Percentiles rank a stretch among this genome's conserved stretches.
Evolutionary conservation across 1,139 yeast genomes (phyloP).

Genomic region (Candida tetrigidarum): DNA sequence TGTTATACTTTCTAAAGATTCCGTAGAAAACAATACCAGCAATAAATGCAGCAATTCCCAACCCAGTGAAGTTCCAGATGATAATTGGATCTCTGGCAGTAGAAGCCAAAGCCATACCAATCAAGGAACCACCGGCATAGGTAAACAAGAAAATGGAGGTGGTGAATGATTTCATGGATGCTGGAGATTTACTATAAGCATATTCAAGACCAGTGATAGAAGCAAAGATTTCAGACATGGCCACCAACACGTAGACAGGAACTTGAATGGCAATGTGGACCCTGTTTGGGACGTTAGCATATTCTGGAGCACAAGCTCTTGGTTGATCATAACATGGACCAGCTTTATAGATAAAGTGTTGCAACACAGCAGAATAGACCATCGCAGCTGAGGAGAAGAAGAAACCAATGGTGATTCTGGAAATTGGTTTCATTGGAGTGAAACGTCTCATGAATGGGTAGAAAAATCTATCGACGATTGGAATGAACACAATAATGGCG

Average conservation of each 20-base stretch:
- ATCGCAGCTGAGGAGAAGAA: conserved; percentile 68
- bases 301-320: conserved; percentile 32
- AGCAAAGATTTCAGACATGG: conserved; percentile 64
- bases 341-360: conserved; percentile 67
- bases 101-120: conserved; percentile 72
- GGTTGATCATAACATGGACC: conserved; percentile 80
- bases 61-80: conserved; percentile 66
- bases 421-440: conserved; percentile 67
- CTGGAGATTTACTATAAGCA: conserved; percentile 72
- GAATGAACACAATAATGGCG: conserved; percentile 62
- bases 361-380: conserved; percentile 84
- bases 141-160: conserved; percentile 64
- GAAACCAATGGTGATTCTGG: conserved; percentile 77
- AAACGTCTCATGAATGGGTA: conserved; percentile 58
- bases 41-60: conserved; percentile 58
- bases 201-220: conserved; percentile 68
- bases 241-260: conserved; percentile 64
- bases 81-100: conserved; percentile 67
- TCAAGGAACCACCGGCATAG: conserved; percentile 69
- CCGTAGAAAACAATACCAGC: conserved; percentile 68
- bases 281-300: conserved; percentile 45
- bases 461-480: conserved; percentile 53
- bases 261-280: conserved; percentile 64
- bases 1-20: conserved; percentile 57
- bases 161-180: conserved; percentile 64